phyloP scores from a whole-genome alignment of 176 grass and related monocot species.

The Rhipidocladum racemiflorum region DNA sequence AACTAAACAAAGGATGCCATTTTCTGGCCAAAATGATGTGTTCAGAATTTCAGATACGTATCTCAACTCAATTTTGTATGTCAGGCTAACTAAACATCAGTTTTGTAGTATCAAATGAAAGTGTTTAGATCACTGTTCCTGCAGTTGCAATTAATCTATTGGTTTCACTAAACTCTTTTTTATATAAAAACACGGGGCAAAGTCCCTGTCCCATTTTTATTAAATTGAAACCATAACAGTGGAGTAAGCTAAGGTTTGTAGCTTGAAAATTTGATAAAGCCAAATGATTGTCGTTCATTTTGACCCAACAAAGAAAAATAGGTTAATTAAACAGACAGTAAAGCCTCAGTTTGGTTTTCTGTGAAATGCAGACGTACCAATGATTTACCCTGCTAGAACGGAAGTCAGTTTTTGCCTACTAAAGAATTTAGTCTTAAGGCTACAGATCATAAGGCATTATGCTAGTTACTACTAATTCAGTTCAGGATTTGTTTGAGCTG shows the following conservation, averaged over 20 bases:
- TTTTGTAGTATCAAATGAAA: not conserved
- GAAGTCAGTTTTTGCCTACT: not conserved
- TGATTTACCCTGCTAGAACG: not conserved
- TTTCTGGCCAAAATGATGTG: not conserved
- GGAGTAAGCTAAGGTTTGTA: not conserved
- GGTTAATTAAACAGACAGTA: not conserved
- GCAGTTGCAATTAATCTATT: not conserved
- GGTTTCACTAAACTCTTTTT: not conserved
- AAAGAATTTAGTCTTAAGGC: not conserved
- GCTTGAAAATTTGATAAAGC: not conserved
- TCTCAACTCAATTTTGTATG: not conserved
- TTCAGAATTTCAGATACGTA: not conserved
- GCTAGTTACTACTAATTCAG: not conserved
- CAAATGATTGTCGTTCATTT: not conserved
- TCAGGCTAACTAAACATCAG: not conserved
- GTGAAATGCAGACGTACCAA: not conserved
- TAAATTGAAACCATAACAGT: not conserved
- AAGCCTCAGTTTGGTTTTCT: not conserved
- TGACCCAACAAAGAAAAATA: not conserved
- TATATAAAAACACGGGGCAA: not conserved
- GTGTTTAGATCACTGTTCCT: not conserved
- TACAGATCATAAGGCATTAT: not conserved
- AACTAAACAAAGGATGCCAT: not conserved
- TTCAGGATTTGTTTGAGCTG: not conserved
- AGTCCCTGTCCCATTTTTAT: not conserved